Percentiles rank a stretch among this genome's conserved stretches.
phyloP scores from a whole-genome alignment of 2,329 filamentous ascomycete genomes.

The Pseudocercospora vitis region DNA sequence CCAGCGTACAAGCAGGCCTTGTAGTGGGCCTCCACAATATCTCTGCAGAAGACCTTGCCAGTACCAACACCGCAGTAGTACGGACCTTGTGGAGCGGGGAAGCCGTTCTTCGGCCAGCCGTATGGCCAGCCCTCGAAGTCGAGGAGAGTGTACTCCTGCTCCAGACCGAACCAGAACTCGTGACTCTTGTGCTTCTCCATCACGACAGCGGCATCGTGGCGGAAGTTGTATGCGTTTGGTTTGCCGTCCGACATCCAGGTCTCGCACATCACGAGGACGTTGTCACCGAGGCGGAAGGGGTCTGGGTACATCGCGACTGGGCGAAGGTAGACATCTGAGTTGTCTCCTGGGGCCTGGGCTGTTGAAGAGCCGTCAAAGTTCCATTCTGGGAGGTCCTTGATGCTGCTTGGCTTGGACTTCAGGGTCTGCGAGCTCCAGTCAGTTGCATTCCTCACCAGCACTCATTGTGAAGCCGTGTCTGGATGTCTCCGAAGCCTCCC shows the following conservation, averaged over 20 bases:
- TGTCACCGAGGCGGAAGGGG: slow-evolving; percentile 84
- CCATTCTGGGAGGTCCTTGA: slow-evolving; percentile 73
- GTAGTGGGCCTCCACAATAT: slow-evolving; percentile 95
- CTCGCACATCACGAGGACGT: slow-evolving; percentile 91
- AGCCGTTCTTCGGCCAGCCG: slow-evolving; percentile 85
- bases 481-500: slow-evolving; percentile 2
- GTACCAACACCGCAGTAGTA: slow-evolving; percentile 99
- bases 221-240: slow-evolving; percentile 98
- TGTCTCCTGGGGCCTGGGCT: slow-evolving; percentile 86
- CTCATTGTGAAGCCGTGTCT: no score
- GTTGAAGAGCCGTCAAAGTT: slow-evolving; percentile 90
- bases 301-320: slow-evolving; percentile 87
- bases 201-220: slow-evolving; percentile 83
- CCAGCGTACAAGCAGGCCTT: slow-evolving; percentile 85
- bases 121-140: slow-evolving; percentile 84
- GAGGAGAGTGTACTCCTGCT: slow-evolving; percentile 96
- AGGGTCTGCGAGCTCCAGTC: slow-evolving; percentile 56
- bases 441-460: no score
- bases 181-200: slow-evolving; percentile 84
- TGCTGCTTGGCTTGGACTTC: slow-evolving; percentile 55
- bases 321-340: slow-evolving; percentile 96
- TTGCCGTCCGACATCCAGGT: slow-evolving; percentile 92
- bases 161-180: slow-evolving; percentile 95
- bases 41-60: slow-evolving; percentile 95
- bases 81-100: slow-evolving; percentile 87